Percentiles rank a stretch among this genome's conserved stretches.
These are phyloP conservation scores for Globisporangium uncinulatum DNA, from an alignment of 352 stramenopile genomes.

Conservation along the genomic window DNA sequence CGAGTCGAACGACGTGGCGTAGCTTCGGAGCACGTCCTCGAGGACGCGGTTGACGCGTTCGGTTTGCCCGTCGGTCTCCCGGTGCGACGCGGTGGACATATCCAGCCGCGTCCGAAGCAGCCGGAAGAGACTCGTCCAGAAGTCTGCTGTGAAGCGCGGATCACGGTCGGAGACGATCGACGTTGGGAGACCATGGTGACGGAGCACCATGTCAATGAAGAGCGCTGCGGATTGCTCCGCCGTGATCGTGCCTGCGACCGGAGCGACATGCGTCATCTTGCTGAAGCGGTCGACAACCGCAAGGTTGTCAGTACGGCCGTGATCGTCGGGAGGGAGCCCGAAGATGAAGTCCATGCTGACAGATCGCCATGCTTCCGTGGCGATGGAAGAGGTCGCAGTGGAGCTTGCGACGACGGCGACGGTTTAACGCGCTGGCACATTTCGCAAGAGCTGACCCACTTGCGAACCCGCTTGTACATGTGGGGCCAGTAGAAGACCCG, in stretches of 20 bases:
- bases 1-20: constrained; percentile 3
- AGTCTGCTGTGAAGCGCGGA: constrained; percentile 3
- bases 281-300: constrained; percentile 26
- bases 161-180: constrained; percentile 16
- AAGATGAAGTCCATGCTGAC: constrained; percentile 10
- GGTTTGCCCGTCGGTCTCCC: constrained; percentile 11
- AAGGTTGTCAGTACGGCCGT: constrained; percentile 11
- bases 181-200: constrained; percentile 13
- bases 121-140: neutral
- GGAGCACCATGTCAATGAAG: constrained; percentile 24
- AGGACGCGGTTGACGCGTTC: constrained; percentile 4
- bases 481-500: too few relatives aligned
- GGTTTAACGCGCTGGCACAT: neutral
- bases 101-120: neutral
- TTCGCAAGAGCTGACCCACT: neutral
- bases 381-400: neutral
- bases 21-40: constrained; percentile 3
- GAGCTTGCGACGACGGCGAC: too few relatives aligned
- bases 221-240: constrained; percentile 13
- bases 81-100: constrained; percentile 12
- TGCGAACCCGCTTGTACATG: neutral
- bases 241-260: constrained; percentile 5
- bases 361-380: neutral
- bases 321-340: neutral
- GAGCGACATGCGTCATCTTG: constrained; percentile 22